Evolutionary conservation across 73 alveolate genomes (phyloP).

Genomic region (Diophrys appendiculata): DNA sequence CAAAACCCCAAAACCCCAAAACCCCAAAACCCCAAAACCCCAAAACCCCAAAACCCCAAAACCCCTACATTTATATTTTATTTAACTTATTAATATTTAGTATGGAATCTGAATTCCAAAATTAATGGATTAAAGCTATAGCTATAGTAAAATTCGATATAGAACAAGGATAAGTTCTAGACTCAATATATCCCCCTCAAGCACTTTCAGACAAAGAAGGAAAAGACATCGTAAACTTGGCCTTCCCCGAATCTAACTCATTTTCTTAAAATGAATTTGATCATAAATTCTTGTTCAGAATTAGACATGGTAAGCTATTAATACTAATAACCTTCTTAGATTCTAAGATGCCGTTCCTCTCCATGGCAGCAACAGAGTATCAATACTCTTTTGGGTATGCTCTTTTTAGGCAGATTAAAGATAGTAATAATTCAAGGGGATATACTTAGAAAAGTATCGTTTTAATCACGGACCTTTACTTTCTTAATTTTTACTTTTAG

Average conservation of each 20-base stretch:
- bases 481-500: conserved; percentile 21
- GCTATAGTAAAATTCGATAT: conserved; percentile 41
- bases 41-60: too few species aligned
- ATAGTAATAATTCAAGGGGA: conserved; percentile 18
- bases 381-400: conserved; percentile 36
- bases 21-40: too few species aligned
- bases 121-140: conserved; percentile 27
- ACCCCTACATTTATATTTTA: too few species aligned
- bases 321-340: background rate
- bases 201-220: conserved; percentile 15
- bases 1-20: too few species aligned
- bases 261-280: conserved; percentile 24
- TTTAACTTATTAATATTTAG: too few species aligned
- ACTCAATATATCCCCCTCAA: conserved; percentile 34
- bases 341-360: conserved; percentile 18
- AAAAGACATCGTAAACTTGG: conserved; percentile 21
- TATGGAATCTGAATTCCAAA: too few species aligned
- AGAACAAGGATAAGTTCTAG: conserved; percentile 38
- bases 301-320: conserved; percentile 22
- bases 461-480: conserved; percentile 29
- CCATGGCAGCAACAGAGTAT: conserved; percentile 40
- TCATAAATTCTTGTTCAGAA: conserved; percentile 25
- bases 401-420: conserved; percentile 18
- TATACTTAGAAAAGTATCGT: conserved; percentile 26
- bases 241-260: conserved; percentile 53